Evolutionary conservation across 306 rosid genomes (phyloP).

Genomic region (Trifolium dubium): DNA sequence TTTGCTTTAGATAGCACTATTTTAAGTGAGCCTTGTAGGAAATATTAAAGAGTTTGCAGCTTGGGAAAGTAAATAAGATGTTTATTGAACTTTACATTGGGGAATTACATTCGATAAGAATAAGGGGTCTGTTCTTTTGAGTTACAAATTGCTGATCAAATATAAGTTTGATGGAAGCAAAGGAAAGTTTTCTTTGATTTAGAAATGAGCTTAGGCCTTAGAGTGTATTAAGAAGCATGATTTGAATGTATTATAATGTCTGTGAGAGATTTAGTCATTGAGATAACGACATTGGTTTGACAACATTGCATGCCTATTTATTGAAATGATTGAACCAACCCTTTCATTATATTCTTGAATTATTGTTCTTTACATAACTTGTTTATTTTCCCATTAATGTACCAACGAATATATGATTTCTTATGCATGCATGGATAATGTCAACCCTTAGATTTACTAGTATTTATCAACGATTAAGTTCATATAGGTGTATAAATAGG

Average conservation of each 20-base stretch:
- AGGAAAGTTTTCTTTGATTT: not conserved
- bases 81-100: not conserved
- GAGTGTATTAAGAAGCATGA: not conserved
- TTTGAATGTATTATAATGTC: too few relatives aligned
- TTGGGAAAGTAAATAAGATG: not conserved
- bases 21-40: not conserved
- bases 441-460: not conserved
- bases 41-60: not conserved
- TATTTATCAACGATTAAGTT: not conserved
- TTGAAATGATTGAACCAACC: not conserved
- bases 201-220: not conserved
- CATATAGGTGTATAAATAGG: not conserved
- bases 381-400: too few relatives aligned
- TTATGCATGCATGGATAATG: not conserved
- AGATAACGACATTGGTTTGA: not conserved
- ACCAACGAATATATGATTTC: not conserved
- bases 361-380: not conserved
- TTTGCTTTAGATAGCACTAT: not conserved
- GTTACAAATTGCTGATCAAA: not conserved
- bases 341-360: not conserved
- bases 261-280: not conserved
- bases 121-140: not conserved
- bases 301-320: too few relatives aligned
- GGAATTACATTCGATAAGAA: not conserved
- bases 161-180: not conserved